Base-by-base conservation (phyloP, 2,329 filamentous ascomycete species). In the Xylariaceae sp. region DNA sequence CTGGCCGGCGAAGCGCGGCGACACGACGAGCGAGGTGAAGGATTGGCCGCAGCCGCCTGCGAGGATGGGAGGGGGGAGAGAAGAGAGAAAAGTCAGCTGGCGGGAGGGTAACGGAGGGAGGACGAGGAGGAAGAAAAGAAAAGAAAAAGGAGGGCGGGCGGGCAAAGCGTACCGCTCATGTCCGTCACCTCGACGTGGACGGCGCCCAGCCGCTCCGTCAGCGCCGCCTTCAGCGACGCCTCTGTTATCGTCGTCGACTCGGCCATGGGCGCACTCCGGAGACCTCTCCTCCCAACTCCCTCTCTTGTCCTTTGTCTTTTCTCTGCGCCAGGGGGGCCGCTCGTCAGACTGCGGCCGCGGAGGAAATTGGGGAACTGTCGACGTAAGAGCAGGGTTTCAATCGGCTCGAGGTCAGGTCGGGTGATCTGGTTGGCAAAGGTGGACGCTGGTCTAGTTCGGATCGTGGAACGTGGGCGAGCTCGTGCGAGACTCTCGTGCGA, bases 141-240 rank as follows among this genome's bases (percentile, higher is more conserved):
- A 31, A 25, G 33, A 30, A 36, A 33, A 31, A 35, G 27, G 31
- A 22, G 22, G 13, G 7, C 32, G 32, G 30, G 31, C 19, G n/a
- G 31, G 31, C 11, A 17, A 31, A 13, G 28, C 18, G 33, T 74
- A 94, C 89, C 90, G 44, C 88, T 94, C 69, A 94, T 78, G 63
- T 96, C 90, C 44, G 85, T 83, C 48, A 95, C 87, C 51, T 92
- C 80, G 43, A 94, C 87, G 63, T 93, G 76, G 18, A 72, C 70
- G 15, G 88, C 87, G 37, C 77, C 70, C 35, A 95, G 68, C 44
- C 79, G 77, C 48, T 81, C 67, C 23, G 68, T 72, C 47, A 95
- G 71, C 39, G 81, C 83, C 27, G 66, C 64, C 53, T 73, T 78
- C 35, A 96, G 69, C 31, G 70, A 72, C 23, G 78, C 77, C 39